A percentile compares a stretch with the other conserved stretches of the same genome.
These are phyloP conservation scores for Piloderma croceum DNA, from an alignment of 768 basidiomycete species.

Conservation along the genomic window DNA sequence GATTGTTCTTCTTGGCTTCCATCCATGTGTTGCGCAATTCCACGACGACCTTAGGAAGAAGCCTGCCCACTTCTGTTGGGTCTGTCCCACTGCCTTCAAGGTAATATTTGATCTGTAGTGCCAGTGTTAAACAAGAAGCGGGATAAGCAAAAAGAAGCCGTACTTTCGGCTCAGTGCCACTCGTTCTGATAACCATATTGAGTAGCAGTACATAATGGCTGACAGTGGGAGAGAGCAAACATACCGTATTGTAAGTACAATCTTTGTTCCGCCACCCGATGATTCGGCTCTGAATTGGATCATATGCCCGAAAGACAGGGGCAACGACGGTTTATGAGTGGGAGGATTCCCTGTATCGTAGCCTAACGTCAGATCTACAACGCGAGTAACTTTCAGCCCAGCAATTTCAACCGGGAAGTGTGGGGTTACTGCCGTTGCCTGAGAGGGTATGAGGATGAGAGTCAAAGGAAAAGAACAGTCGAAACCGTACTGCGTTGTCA, in stretches of 20 bases:
- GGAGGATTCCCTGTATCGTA: slow-evolving; percentile 77
- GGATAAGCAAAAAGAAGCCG: not conserved
- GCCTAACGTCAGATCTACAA: slow-evolving; percentile 73
- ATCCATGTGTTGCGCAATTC: slow-evolving; percentile 69
- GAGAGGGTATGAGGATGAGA: not conserved
- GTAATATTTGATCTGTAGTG: slow-evolving; percentile 77
- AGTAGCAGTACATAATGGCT: not conserved
- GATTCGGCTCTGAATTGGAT: slow-evolving; percentile 65
- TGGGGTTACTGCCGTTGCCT: slow-evolving; percentile 20
- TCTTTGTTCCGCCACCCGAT: slow-evolving; percentile 34
- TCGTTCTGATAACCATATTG: slow-evolving; percentile 47
- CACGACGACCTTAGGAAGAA: slow-evolving; percentile 51
- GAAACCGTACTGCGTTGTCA: slow-evolving; percentile 30
- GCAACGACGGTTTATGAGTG: slow-evolving; percentile 52
- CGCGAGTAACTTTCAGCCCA: slow-evolving; percentile 50
- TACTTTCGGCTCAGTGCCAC: slow-evolving; percentile 89
- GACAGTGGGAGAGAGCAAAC: slow-evolving; percentile 8
- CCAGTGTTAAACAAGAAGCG: no score
- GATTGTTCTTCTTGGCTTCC: slow-evolving; percentile 48
- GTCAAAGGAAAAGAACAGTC: not conserved
- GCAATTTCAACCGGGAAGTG: slow-evolving; percentile 61
- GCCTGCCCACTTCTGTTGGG: slow-evolving; percentile 35
- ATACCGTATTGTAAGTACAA: slow-evolving; percentile 69
- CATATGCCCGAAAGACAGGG: slow-evolving; percentile 80
- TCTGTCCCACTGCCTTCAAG: slow-evolving; percentile 71